phyloP scores from a whole-genome alignment of 139 green algal species.

The Chlamydomonas eustigma region DNA sequence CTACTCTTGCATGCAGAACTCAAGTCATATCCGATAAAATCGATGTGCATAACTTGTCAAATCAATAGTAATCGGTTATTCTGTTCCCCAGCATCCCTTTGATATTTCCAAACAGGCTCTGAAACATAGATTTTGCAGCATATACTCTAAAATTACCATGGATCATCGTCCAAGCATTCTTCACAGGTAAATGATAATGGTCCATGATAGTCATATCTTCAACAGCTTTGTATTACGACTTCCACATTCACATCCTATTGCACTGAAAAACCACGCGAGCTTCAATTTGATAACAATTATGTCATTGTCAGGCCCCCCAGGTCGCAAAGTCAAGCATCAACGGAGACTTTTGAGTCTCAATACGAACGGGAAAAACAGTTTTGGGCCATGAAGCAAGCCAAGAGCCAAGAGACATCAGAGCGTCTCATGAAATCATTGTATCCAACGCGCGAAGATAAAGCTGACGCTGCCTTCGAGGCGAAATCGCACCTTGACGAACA shows the following conservation, averaged over 20 bases:
- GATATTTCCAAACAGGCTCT: too few relatives aligned
- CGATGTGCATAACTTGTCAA: too few relatives aligned
- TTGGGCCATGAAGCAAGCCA: neutral
- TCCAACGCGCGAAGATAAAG: neutral
- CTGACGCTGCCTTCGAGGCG: neutral
- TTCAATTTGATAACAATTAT: neutral
- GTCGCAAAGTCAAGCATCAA: neutral
- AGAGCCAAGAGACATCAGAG: neutral
- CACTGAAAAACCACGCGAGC: neutral
- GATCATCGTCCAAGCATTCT: neutral
- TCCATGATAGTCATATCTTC: neutral
- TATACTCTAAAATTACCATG: too few relatives aligned
- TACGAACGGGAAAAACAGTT: conserved; percentile 5
- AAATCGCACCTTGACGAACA: neutral
- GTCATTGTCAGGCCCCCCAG: neutral
- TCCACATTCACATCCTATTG: neutral
- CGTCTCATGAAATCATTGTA: conserved; percentile 1
- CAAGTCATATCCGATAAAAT: too few relatives aligned
- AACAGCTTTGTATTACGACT: neutral
- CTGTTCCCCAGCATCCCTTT: too few relatives aligned
- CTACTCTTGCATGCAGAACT: too few relatives aligned
- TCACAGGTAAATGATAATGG: neutral
- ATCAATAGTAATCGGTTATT: too few relatives aligned
- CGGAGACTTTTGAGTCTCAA: neutral
- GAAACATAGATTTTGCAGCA: too few relatives aligned